Base-by-base conservation (phyloP, 805 yeast genomes). In the Lipomyces mesembrius region DNA sequence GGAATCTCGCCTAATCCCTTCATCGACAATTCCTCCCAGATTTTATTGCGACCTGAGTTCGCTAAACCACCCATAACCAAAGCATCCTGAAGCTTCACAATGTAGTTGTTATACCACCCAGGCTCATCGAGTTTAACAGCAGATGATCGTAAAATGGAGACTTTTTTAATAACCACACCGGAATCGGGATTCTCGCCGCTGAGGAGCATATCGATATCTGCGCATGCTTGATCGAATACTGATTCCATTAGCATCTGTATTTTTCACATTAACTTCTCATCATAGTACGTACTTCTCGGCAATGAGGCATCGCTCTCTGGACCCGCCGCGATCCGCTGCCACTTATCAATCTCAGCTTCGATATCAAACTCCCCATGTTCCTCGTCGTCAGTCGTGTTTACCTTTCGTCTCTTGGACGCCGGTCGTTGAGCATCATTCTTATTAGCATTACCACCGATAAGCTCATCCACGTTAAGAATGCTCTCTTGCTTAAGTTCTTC, bases 101-200 rank as follows among this genome's bases (percentile, higher is more conserved):
- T 27, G 56, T 59, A 63, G 22, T 57, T 53, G 39, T 66, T 56
- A 43, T 63, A 66, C 64, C 63, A 57, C 34, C 20, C 59, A 32
- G 39, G 52, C 61, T 66, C 69, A 35, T 66, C 69, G 39, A 66
- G 60, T 22, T 52, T 9, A 27, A 51, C 22, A 32, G 65, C 58
- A 12, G 32, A 46, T 55, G 54, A 17, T 35, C 63, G 60, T 60
- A 65, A 51, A n/a, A 20, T 20, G 27, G 57, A 14, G 51, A 60
- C 46, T 32, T 52, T 22, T 43, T 14, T 61, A 25, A 60, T 43
- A 34, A 52, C 37, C 14, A 34, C 49, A 11, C 17, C 51, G 32
- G 22, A 51, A 20, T 32, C 55, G 52, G 62, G 35, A 14, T 20
- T 34, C 54, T 62, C 65, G 29, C 25, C 53, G 32, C 12, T 56